Base-by-base conservation (phyloP, 768 basidiomycete species). In the Leucosporidium yakuticum region DNA sequence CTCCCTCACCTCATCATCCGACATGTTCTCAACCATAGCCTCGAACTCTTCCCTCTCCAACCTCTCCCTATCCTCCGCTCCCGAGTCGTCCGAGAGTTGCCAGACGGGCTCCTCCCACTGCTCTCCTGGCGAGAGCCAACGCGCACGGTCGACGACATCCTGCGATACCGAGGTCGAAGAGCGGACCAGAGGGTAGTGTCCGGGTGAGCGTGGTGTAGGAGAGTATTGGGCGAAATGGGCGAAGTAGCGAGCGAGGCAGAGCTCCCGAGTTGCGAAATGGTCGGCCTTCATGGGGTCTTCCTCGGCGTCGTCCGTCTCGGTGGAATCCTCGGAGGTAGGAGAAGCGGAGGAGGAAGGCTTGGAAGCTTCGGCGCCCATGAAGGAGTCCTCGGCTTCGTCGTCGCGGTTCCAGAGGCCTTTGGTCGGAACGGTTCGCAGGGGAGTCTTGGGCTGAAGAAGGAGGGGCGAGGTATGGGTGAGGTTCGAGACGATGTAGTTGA, bases 401-500 rank as follows among this genome's bases (percentile, higher is more conserved):
- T 62, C 67, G 29, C 67, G 70, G 32, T 47, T 39, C 65, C 68
- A 71, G 9, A 74, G 62, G 11, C 73, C 73, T 21, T 65, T 47
- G 17, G 49, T 69, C 29, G 57, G 65, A 50, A 69, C 61, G 34
- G 65, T 68, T 49, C 65, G 68, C n/a, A 74, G 58, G 0, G 62
- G 64, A 7, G 59, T 64, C 25, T 57, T 50, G 14, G 73, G 73
- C 27, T 74, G 73, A 8, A 74, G 70, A 31, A 74, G 63, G 60
- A 74, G 70, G 4, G 73, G 73, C 20, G 70, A 57, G 34, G 50
- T 44, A 6, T 54, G 39, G 27, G 73, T 71, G 21, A 68, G n/a
- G 57, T 74, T 74, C 19, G 70, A 71, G 27, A 69, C 73, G 68
- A 74, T 23, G 64, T 62, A 74, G 65, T 74, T 74, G 73, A 74